Evolutionary conservation across 2,329 filamentous ascomycete species (phyloP).

Genomic region (Phaeosphaeria sp.): DNA sequence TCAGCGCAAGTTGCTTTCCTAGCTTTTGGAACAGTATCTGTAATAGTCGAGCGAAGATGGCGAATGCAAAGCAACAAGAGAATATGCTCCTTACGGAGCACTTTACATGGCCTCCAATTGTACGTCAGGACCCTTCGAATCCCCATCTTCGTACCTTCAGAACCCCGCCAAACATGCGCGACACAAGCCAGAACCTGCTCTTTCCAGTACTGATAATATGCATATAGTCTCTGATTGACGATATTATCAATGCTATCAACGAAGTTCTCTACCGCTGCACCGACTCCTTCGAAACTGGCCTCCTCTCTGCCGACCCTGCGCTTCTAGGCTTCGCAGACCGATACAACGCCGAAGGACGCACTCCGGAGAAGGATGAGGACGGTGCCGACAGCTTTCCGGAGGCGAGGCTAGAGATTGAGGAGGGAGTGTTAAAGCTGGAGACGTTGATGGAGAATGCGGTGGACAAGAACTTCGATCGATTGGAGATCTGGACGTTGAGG

Average conservation of each 20-base stretch:
- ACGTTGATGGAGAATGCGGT: slow-evolving; percentile 57
- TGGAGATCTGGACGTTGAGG: slow-evolving; percentile 81
- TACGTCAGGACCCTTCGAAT: slow-evolving; percentile 54
- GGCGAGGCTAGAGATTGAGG: slow-evolving; percentile 76
- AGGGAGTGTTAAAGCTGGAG: slow-evolving; percentile 66
- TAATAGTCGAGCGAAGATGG: slow-evolving; percentile 41
- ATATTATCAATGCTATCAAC: slow-evolving; percentile 97
- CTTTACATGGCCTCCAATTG: slow-evolving; percentile 90
- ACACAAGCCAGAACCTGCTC: background rate
- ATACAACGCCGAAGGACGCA: slow-evolving; percentile 54
- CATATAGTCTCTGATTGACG: slow-evolving; percentile 81
- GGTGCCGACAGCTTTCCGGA: slow-evolving; percentile 54
- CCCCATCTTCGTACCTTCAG: background rate
- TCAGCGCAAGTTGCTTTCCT: slow-evolving; percentile 16
- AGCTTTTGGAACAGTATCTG: slow-evolving; percentile 9
- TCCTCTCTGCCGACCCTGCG: slow-evolving; percentile 75
- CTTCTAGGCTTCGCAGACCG: slow-evolving; percentile 77
- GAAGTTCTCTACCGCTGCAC: slow-evolving; percentile 89
- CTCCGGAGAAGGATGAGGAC: slow-evolving; percentile 52
- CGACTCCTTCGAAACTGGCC: slow-evolving; percentile 82
- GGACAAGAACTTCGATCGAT: slow-evolving; percentile 59
- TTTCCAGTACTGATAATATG: background rate
- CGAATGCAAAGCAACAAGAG: slow-evolving; percentile 53
- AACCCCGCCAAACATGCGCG: slow-evolving; percentile 9
- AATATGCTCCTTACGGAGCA: slow-evolving; percentile 86